Evolutionary conservation across 2,329 filamentous ascomycete species (phyloP).

Genomic region (Hymenoscyphus repandus): DNA sequence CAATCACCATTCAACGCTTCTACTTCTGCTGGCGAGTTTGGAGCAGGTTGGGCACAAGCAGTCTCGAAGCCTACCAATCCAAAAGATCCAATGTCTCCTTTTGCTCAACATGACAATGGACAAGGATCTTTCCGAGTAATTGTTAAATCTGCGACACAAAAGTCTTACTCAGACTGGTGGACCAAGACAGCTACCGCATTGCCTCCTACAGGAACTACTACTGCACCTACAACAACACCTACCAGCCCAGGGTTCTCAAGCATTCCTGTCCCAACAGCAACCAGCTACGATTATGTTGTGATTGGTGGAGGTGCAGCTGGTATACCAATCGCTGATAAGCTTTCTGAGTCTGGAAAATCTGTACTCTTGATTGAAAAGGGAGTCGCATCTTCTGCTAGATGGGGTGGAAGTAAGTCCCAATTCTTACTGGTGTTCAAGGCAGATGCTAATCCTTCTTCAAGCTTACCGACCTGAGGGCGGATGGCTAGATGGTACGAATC

Average conservation of each 20-base stretch:
- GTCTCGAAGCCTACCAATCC: conserved; percentile 34
- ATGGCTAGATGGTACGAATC: conserved; percentile 54
- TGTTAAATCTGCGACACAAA: conserved; percentile 39
- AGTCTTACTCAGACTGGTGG: conserved; percentile 31
- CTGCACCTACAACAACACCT: conserved; percentile 33
- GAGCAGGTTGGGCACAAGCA: conserved; percentile 54
- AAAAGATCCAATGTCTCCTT: conserved; percentile 38
- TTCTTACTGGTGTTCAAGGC: neutral
- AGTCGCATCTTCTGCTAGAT: conserved; percentile 57
- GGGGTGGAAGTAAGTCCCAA: conserved; percentile 45
- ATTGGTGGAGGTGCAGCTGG: conserved; percentile 50
- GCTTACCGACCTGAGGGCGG: conserved; percentile 36
- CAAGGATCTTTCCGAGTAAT: conserved; percentile 48
- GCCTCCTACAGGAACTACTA: conserved; percentile 23
- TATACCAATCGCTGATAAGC: conserved; percentile 48
- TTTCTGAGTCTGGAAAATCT: conserved; percentile 59
- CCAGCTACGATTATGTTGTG: conserved; percentile 50
- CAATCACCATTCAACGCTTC: conserved; percentile 36
- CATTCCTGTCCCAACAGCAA: conserved; percentile 40
- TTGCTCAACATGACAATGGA: conserved; percentile 50
- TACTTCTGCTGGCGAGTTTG: conserved; percentile 39
- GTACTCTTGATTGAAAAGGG: conserved; percentile 60
- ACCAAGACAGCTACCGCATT: conserved; percentile 26
- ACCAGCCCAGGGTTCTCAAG: conserved; percentile 42
- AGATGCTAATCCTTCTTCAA: conserved; percentile 10